Percentiles rank a stretch among this genome's conserved stretches.
phyloP scores from a whole-genome alignment of 345 rosid genomes.

The Citrus cavaleriei region DNA sequence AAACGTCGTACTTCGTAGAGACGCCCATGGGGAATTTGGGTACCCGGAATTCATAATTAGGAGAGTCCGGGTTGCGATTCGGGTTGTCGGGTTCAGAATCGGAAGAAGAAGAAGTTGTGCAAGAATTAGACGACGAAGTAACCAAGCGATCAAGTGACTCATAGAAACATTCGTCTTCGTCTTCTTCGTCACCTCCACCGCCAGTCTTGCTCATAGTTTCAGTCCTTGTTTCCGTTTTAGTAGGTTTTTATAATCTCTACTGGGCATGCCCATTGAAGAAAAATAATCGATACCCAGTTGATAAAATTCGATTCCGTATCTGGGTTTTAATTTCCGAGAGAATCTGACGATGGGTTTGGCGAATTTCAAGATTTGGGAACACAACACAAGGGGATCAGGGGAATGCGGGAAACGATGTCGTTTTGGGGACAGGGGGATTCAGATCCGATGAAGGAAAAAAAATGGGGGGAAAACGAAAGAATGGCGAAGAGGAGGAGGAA shows the following conservation, averaged over 20 bases:
- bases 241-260: not conserved
- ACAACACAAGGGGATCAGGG: constrained; percentile 15
- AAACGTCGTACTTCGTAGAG: constrained; percentile 52
- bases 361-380: not conserved
- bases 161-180: constrained; percentile 62
- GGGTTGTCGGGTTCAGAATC: constrained; percentile 36
- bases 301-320: not conserved
- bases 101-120: constrained; percentile 58
- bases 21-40: constrained; percentile 46
- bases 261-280: constrained; percentile 23
- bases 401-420: constrained; percentile 11
- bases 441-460: constrained; percentile 35
- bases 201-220: constrained; percentile 29
- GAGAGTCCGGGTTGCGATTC: constrained; percentile 30
- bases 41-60: constrained; percentile 24
- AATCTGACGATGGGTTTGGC: not conserved
- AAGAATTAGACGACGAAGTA: constrained; percentile 65
- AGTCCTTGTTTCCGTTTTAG: not conserved
- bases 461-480: constrained; percentile 8
- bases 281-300: not conserved
- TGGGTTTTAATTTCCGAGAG: not conserved
- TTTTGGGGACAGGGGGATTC: constrained; percentile 16
- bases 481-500: constrained; percentile 18
- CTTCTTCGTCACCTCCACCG: constrained; percentile 33
- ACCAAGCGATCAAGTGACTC: constrained; percentile 79